phyloP scores from a whole-genome alignment of 2,329 filamentous ascomycete species.

The Penicillium sp. region DNA sequence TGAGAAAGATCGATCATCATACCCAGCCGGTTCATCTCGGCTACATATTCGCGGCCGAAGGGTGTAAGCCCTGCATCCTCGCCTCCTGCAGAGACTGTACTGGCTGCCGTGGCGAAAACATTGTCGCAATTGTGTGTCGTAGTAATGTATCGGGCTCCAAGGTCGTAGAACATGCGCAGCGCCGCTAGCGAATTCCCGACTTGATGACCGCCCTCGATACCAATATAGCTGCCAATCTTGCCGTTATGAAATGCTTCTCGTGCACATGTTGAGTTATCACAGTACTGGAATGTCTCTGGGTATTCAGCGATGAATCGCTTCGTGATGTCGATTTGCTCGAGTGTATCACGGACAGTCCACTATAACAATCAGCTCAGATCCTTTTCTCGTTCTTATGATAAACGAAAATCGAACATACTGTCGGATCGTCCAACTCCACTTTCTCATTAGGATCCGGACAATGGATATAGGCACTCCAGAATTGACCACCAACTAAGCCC shows the following conservation, averaged over 20 bases:
- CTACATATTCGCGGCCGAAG: not conserved
- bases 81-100: not conserved
- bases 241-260: not conserved
- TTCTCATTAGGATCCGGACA: not conserved
- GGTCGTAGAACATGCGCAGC: slow-evolving; percentile 27
- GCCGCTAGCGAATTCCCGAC: slow-evolving; percentile 25
- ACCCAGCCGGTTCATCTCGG: slow-evolving; percentile 19
- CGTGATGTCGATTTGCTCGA: slow-evolving; percentile 12
- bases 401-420: slow-evolving; percentile 2
- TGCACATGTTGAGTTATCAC: not conserved
- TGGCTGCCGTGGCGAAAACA: slow-evolving; percentile 21
- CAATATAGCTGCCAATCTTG: slow-evolving; percentile 10
- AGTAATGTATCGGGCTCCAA: slow-evolving; percentile 29
- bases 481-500: slow-evolving; percentile 8
- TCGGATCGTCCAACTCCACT: not conserved
- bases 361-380: not conserved
- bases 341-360: slow-evolving; percentile 1
- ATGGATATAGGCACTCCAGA: not conserved
- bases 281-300: slow-evolving; percentile 1
- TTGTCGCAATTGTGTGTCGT: slow-evolving; percentile 31
- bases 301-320: not conserved
- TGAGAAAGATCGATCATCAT: slow-evolving; percentile 20
- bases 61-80: slow-evolving; percentile 3
- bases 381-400: too few species aligned
- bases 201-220: slow-evolving; percentile 11